Base-by-base conservation (phyloP, 345 rosid species). In the Brassica incana region DNA sequence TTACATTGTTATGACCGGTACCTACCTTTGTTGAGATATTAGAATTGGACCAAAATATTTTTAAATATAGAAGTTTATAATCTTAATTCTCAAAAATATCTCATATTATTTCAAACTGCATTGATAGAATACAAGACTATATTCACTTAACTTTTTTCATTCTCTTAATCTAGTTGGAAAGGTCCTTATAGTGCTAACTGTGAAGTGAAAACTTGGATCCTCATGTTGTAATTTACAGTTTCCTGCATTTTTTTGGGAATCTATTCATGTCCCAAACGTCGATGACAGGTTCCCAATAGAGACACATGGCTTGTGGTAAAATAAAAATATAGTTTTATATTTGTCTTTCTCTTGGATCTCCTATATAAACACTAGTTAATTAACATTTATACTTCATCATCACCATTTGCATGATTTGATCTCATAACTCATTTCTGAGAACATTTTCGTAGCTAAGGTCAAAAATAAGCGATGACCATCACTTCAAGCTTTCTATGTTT, bases 191-290 rank as follows among this genome's bases (percentile, higher is more conserved):
- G 71, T 40, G 58, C 27, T 45, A 33, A n/a, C 61, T 78, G 72
- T 66, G 73, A 66, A 79, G 45, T 67, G 74, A 67, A 74, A 67
- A 79, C 74, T 67, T 68, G 74, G 78, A 67, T 73, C 74, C 70
- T 61, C 74, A 33, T 61, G 58, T 33, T 73, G 65, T 73, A 45
- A 14, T 14, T 78, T 64, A 59, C 58, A 43, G 72, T 65, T 72
- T 29, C 18, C 70, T 65, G 14, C 48, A 33, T 18, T 12, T 65
- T 71, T 38, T 66, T 27, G 77, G 77, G 65, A n/a, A 23, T 20
- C 50, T 45, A 73, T 32, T 33, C 63, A 60, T 27, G 65, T 67
- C 78, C 69, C 77, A 48, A 54, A 79, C 50, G 65, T 60, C 43
- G 62, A 78, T 67, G 56, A 56, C 74, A 67, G 43, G 33, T 73